phyloP scores from a whole-genome alignment of 139 green algal genomes.

The Ostreobium quekettii region DNA sequence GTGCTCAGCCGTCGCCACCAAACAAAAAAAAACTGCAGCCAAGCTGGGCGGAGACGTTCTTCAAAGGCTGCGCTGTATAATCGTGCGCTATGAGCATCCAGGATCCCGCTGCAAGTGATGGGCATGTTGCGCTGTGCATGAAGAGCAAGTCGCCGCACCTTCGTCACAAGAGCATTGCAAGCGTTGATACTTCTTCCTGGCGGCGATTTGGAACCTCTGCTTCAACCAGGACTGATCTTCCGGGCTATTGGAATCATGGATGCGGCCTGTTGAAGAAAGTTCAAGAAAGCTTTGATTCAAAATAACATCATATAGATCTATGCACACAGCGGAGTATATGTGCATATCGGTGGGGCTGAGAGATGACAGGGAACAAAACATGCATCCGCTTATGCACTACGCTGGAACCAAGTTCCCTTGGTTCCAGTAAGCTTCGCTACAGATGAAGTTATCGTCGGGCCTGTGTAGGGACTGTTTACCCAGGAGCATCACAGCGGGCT shows the following conservation, averaged over 20 bases:
- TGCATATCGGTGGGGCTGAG: background rate
- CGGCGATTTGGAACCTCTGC: slow-evolving; percentile 5
- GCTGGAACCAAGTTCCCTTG: background rate
- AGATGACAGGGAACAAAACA: background rate
- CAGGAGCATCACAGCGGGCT: slow-evolving; percentile 1
- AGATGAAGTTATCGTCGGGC: background rate
- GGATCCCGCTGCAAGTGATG: background rate
- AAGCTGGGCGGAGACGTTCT: background rate
- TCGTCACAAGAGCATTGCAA: background rate
- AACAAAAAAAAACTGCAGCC: background rate
- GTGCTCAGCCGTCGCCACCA: background rate
- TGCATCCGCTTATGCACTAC: background rate
- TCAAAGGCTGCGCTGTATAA: background rate
- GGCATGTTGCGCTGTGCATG: background rate
- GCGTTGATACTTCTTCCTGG: slow-evolving; percentile 9
- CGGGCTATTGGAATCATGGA: background rate
- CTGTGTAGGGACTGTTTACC: background rate
- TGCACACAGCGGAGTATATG: no score
- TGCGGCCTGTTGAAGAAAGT: background rate
- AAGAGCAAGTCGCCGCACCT: background rate
- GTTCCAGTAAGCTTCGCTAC: background rate
- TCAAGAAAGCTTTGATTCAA: background rate
- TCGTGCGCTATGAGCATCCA: background rate
- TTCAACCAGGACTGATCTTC: background rate
- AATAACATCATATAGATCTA: no score